Evolutionary conservation across 768 basidiomycete genomes (phyloP).

Genomic region (Tricholoma furcatifolium): DNA sequence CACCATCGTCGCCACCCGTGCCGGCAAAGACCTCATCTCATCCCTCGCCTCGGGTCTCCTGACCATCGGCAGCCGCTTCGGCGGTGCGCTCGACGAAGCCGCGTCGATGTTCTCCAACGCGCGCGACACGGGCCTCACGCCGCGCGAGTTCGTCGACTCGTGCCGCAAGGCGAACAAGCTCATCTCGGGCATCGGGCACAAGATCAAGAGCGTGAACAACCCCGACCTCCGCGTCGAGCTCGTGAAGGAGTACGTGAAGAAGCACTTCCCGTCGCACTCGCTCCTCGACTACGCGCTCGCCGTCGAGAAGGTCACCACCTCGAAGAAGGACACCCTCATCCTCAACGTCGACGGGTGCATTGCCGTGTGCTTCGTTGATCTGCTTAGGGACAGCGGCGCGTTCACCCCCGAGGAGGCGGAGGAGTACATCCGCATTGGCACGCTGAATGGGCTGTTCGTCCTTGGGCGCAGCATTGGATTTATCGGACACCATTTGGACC

Average conservation of each 20-base stretch:
- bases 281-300: slow-evolving; percentile 94
- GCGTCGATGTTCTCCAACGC: slow-evolving; percentile 94
- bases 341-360: slow-evolving; percentile 97
- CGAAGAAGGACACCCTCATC: slow-evolving; percentile 98
- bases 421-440: slow-evolving; percentile 97
- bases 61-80: slow-evolving; percentile 97
- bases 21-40: slow-evolving; percentile 98
- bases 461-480: slow-evolving; percentile 97
- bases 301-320: slow-evolving; percentile 95
- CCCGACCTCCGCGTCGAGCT: slow-evolving; percentile 91
- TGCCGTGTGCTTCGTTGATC: slow-evolving; percentile 94
- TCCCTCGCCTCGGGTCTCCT: slow-evolving; percentile 94
- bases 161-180: slow-evolving; percentile 93
- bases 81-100: slow-evolving; percentile 98
- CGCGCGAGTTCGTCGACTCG: slow-evolving; percentile 97
- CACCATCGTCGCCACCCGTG: slow-evolving; percentile 97
- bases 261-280: slow-evolving; percentile 94
- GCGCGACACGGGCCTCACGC: slow-evolving; percentile 87
- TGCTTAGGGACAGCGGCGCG: slow-evolving; percentile 87
- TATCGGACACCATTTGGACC: slow-evolving; percentile 95
- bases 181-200: slow-evolving; percentile 98
- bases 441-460: slow-evolving; percentile 95
- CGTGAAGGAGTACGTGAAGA: slow-evolving; percentile 92
- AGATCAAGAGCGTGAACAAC: slow-evolving; percentile 99
- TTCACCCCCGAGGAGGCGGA: slow-evolving; percentile 96